A percentile compares a stretch with the other conserved stretches of the same genome.
These are phyloP conservation scores for Pseudozyma hubeiensis DNA, from an alignment of 1,284 basidiomycete genomes.

Conservation along the genomic window DNA sequence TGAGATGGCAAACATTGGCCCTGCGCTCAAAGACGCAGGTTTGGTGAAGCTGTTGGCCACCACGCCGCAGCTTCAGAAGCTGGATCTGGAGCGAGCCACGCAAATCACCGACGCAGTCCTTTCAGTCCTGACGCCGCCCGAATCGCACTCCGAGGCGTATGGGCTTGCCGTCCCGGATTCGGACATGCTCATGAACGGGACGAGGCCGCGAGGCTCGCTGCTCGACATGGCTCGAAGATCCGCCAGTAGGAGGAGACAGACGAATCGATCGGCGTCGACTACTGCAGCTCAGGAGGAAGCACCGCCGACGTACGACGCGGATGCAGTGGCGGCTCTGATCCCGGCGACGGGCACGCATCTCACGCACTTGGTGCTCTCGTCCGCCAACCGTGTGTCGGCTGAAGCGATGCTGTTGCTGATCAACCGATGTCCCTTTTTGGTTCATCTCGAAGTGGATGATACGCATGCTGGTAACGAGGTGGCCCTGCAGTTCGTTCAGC, in stretches of 20 bases:
- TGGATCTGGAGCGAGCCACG: constrained; percentile 86
- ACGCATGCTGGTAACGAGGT: constrained; percentile 49
- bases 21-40: constrained; percentile 74
- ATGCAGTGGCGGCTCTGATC: constrained; percentile 37
- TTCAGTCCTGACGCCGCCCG: constrained; percentile 75
- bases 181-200: constrained; percentile 25
- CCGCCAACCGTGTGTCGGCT: constrained; percentile 30
- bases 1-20: constrained; percentile 79
- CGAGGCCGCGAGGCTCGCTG: constrained; percentile 28
- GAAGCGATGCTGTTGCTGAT: constrained; percentile 46
- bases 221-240: constrained; percentile 30
- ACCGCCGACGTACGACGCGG: constrained; percentile 25
- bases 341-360: constrained; percentile 75
- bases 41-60: constrained; percentile 79
- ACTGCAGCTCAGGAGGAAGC: constrained; percentile 9
- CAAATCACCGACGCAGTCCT: constrained; percentile 81
- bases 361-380: constrained; percentile 80
- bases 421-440: constrained; percentile 44
- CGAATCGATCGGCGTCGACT: constrained; percentile 14
- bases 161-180: constrained; percentile 30
- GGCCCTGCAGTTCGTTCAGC: constrained; percentile 48
- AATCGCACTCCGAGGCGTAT: constrained; percentile 42
- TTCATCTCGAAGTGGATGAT: constrained; percentile 58
- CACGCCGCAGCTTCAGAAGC: constrained; percentile 77
- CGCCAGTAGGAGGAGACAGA: constrained; percentile 33